These are phyloP conservation scores for Colletotrichum sp. DNA, from an alignment of 2,329 filamentous ascomycete genomes.

Conservation along the genomic window DNA sequence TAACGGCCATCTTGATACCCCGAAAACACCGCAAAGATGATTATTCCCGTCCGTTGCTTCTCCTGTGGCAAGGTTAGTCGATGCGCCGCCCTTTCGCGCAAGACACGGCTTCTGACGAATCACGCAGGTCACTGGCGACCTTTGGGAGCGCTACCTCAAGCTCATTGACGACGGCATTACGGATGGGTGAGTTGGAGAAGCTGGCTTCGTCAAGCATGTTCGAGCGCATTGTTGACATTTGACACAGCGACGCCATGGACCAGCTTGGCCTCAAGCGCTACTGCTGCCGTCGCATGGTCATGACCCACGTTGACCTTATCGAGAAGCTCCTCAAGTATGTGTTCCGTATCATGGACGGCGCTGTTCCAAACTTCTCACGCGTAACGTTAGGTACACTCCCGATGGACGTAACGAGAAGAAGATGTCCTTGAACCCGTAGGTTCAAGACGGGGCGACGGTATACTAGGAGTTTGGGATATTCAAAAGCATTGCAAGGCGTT, in stretches of 20 bases:
- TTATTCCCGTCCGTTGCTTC: slow-evolving; percentile 98
- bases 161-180: slow-evolving; percentile 79
- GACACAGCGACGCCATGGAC: slow-evolving; percentile 88
- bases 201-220: neutral
- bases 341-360: neutral
- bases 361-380: slow-evolving; percentile 19
- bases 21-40: slow-evolving; percentile 68
- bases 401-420: slow-evolving; percentile 69
- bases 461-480: neutral
- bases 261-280: slow-evolving; percentile 92
- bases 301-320: slow-evolving; percentile 98
- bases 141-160: slow-evolving; percentile 95
- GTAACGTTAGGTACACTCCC: slow-evolving; percentile 57
- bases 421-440: slow-evolving; percentile 41
- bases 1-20: neutral
- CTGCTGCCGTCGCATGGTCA: slow-evolving; percentile 99
- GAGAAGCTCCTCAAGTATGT: slow-evolving; percentile 94
- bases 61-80: slow-evolving; percentile 91
- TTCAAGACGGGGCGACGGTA: slow-evolving; percentile 18
- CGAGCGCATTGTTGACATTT: neutral
- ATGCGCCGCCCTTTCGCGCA: neutral
- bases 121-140: slow-evolving; percentile 88
- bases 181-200: slow-evolving; percentile 67
- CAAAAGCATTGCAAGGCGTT: slow-evolving; percentile 26
- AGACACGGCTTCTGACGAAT: slow-evolving; percentile 30